Conservation (phyloP, 306 rosid species). For the Hippophae rhamnoides region DNA sequence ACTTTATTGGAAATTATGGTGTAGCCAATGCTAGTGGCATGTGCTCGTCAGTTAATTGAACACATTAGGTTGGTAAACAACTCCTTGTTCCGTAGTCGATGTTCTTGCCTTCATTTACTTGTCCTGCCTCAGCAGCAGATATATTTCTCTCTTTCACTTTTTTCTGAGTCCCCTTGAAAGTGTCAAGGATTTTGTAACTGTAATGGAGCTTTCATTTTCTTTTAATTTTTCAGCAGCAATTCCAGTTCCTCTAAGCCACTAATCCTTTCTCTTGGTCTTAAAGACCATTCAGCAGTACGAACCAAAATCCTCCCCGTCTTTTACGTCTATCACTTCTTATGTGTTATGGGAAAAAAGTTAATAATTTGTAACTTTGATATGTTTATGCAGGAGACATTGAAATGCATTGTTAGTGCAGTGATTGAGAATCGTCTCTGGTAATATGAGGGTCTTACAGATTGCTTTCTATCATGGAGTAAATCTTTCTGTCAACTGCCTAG, state of each 20-base stretch:
- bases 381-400: constrained; percentile 72
- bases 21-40: constrained; percentile 83
- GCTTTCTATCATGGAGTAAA: too few relatives aligned
- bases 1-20: constrained; percentile 8
- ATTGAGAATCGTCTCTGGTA: constrained; percentile 54
- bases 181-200: background rate
- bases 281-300: constrained; percentile 70
- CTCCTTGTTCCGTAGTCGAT: background rate
- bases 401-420: constrained; percentile 62
- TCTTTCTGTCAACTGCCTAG: too few relatives aligned
- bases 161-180: background rate
- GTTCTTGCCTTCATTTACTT: too few relatives aligned
- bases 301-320: background rate
- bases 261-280: constrained; percentile 85
- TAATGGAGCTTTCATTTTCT: too few relatives aligned
- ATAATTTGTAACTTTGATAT: background rate
- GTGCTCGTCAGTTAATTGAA: constrained; percentile 83
- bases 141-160: background rate
- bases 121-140: too few relatives aligned
- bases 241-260: constrained; percentile 56
- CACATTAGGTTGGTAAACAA: constrained; percentile 44
- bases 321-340: background rate
- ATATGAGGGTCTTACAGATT: background rate
- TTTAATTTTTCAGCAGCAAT: constrained; percentile 35
- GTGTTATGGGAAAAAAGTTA: constrained; percentile 1